These are phyloP conservation scores for Solanum lycopersicoides DNA, from an alignment of 257 asterid species.

Conservation along the genomic window DNA sequence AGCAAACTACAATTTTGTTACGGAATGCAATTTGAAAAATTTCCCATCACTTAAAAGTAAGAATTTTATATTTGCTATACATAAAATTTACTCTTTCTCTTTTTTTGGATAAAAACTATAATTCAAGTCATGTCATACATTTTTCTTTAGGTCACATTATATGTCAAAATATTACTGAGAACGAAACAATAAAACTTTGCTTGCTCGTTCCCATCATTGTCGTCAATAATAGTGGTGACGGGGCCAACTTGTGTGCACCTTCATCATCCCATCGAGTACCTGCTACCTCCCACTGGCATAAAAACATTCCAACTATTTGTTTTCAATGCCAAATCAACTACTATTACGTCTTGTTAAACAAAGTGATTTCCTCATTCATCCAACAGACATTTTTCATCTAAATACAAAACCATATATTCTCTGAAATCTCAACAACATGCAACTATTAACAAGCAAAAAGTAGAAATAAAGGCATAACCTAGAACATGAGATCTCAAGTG, in stretches of 20 bases:
- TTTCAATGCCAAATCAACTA: background rate
- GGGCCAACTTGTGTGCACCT: no score
- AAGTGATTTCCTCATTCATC: background rate
- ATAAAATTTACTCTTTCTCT: no score
- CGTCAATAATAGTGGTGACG: background rate
- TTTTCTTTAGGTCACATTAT: no score
- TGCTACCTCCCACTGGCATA: background rate
- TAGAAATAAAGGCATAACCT: background rate
- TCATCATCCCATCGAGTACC: background rate
- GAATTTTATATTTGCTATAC: no score
- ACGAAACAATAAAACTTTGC: background rate
- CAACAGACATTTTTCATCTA: background rate
- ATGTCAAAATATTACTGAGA: no score
- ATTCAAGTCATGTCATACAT: no score
- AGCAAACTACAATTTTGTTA: no score
- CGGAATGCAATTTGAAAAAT: no score
- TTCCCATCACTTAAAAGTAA: no score
- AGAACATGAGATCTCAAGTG: background rate
- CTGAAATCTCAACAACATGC: background rate
- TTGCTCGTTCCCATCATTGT: no score
- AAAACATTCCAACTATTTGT: background rate
- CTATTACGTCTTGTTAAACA: background rate
- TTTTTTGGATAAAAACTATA: no score
- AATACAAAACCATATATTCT: background rate
- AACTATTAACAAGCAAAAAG: background rate